Conservation (phyloP, 1,284 basidiomycete genomes). For the Schizophyllum commune region DNA sequence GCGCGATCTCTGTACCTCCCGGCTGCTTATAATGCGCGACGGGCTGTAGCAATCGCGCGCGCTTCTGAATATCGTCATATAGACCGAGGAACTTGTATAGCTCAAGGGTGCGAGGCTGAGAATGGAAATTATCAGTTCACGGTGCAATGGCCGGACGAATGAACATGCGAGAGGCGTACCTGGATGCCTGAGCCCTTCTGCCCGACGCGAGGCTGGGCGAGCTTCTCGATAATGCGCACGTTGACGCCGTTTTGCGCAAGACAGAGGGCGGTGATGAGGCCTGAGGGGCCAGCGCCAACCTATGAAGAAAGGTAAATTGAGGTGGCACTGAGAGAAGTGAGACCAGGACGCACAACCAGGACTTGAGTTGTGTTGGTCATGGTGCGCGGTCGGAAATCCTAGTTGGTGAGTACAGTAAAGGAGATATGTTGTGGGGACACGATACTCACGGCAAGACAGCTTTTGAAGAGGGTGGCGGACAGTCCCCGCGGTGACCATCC, state of each 20-base stretch:
- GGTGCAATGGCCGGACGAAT: background rate
- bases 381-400: no score
- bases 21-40: constrained; percentile 12
- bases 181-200: constrained; percentile 14
- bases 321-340: no score
- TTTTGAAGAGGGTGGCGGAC: no score
- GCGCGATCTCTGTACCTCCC: constrained; percentile 7
- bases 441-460: no score
- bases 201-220: constrained; percentile 10
- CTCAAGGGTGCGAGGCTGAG: constrained; percentile 8
- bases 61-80: constrained; percentile 5
- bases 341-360: no score
- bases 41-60: constrained; percentile 7
- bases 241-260: constrained; percentile 14
- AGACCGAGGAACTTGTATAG: constrained; percentile 11
- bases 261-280: constrained; percentile 16
- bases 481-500: no score
- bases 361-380: no score
- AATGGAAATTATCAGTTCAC: background rate
- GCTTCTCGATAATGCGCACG: constrained; percentile 20
- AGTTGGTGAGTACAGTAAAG: no score
- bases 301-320: background rate
- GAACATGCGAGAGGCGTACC: constrained; percentile 1
- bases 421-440: no score
- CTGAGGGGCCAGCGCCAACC: constrained; percentile 19